Base-by-base conservation (phyloP, 371 early-diverging fungal species). In the Mucor indicus region DNA sequence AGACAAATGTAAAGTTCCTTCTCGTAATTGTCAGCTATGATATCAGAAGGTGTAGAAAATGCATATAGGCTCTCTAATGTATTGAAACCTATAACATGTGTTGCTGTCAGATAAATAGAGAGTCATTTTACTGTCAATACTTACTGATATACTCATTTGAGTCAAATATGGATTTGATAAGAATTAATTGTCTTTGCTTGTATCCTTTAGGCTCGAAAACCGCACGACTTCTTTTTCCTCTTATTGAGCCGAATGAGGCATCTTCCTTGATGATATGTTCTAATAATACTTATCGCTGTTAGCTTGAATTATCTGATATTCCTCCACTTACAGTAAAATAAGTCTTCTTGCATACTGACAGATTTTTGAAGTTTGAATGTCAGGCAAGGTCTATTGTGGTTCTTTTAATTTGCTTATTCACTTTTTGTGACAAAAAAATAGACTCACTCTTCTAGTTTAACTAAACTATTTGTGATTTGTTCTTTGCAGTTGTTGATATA, bases 121-220 rank as follows among this genome's bases (percentile, higher is more conserved):
- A 20, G 5, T 19, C 4, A 4, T 13, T 8, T 9, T 13, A 32
- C 13, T 21, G n/a, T 15, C 6, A 35, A 11, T 16, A 7, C 45
- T 59, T 60, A 60, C 60, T 55, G 6, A 55, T 36, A 12, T 39
- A 50, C n/a, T 50, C 51, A 30, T 54, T 55, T 2, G 60, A 60
- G 10, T 55, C 47, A 33, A 55, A 60, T 1, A 60, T 43, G 2
- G 60, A 60, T 19, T 47, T 42, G 3, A 60, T 55, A 16, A 60
- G 16, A 4, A 19, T 23, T 3, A 60, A 12, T n/a, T 60, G 60
- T 35, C 54, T 35, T 38, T 42, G 24, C 25, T 46, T 55, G 15
- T 50, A 60, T 4, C 22, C 15, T 32, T 47, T 44, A 8, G 60
- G 60, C 8, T 60, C 60, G 35, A 55, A 60, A 12, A 50, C 23